phyloP scores from a whole-genome alignment of 2,329 filamentous ascomycete genomes.

The Thelonectria olida region DNA sequence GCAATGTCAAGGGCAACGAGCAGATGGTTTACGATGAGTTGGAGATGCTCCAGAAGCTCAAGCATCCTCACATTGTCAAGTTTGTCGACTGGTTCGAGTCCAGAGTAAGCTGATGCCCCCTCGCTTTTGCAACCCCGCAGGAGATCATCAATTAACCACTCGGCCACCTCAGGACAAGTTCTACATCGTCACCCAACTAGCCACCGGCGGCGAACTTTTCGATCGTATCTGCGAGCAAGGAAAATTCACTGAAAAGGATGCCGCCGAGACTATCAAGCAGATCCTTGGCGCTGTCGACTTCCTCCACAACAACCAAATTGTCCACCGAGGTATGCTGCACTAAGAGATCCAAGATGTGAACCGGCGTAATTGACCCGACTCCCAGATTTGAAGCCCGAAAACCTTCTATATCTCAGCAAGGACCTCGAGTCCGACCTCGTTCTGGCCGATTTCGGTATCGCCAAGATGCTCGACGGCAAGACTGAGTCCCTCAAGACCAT shows the following conservation, averaged over 20 bases:
- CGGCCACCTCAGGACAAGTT: conserved; percentile 83
- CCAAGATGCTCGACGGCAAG: conserved; percentile 93
- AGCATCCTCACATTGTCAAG: conserved; percentile 94
- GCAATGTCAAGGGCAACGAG: conserved; percentile 98
- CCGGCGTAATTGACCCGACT: conserved; percentile 4
- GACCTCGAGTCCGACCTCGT: conserved; percentile 84
- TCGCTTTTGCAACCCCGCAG: conserved; percentile 5
- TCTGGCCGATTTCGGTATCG: conserved; percentile 96
- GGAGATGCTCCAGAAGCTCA: conserved; percentile 87
- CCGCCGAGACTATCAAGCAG: conserved; percentile 93
- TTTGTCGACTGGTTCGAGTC: conserved; percentile 99
- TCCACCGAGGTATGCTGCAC: conserved; percentile 81
- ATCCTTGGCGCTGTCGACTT: conserved; percentile 94
- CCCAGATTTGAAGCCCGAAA: conserved; percentile 95
- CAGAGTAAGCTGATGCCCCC: conserved; percentile 66
- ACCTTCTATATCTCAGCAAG: conserved; percentile 89
- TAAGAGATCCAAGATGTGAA: neutral
- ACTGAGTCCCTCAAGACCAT: conserved; percentile 96
- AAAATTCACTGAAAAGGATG: conserved; percentile 98
- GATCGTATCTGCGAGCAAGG: conserved; percentile 98
- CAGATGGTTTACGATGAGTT: conserved; percentile 99
- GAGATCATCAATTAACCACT: conserved; percentile 24
- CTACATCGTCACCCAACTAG: conserved; percentile 97
- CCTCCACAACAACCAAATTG: conserved; percentile 92
- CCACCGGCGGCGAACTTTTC: conserved; percentile 95